These are phyloP conservation scores for Pyrenochaeta sp. DNA, from an alignment of 2,329 filamentous ascomycete genomes.

Conservation along the genomic window DNA sequence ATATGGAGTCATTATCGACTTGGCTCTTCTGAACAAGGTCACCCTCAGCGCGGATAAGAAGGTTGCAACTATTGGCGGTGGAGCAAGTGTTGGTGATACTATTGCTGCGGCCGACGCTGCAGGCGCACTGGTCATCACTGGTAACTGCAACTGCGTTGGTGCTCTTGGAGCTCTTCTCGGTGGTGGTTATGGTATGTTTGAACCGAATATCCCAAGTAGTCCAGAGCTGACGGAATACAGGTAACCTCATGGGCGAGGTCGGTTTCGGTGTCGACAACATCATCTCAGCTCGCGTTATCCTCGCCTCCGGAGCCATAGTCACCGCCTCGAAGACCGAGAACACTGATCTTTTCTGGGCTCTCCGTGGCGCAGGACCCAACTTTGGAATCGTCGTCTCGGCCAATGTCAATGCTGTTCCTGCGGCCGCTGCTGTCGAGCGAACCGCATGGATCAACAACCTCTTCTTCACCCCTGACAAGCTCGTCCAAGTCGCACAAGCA, in stretches of 20 bases:
- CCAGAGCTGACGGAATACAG: slow-evolving; percentile 7
- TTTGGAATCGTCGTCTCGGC: slow-evolving; percentile 48
- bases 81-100: slow-evolving; percentile 46
- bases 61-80: slow-evolving; percentile 36
- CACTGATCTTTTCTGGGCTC: slow-evolving; percentile 46
- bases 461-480: slow-evolving; percentile 32
- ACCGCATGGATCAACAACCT: slow-evolving; percentile 36
- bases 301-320: slow-evolving; percentile 37
- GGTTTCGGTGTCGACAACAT: slow-evolving; percentile 64
- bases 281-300: slow-evolving; percentile 32
- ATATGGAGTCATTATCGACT: slow-evolving; percentile 39
- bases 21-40: slow-evolving; percentile 33
- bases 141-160: slow-evolving; percentile 44
- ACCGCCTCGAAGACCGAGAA: slow-evolving; percentile 34
- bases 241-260: slow-evolving; percentile 61
- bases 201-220: background rate
- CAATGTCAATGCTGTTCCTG: slow-evolving; percentile 45
- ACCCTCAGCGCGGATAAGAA: slow-evolving; percentile 33
- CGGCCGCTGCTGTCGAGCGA: slow-evolving; percentile 24
- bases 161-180: slow-evolving; percentile 47
- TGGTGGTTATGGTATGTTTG: slow-evolving; percentile 58
- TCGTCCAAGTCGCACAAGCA: slow-evolving; percentile 45
- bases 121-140: slow-evolving; percentile 34
- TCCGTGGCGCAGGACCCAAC: slow-evolving; percentile 47
- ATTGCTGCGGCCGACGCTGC: slow-evolving; percentile 50